Conservation (phyloP, 495 filamentous ascomycete genomes). For the Lichenothelia convexa region DNA sequence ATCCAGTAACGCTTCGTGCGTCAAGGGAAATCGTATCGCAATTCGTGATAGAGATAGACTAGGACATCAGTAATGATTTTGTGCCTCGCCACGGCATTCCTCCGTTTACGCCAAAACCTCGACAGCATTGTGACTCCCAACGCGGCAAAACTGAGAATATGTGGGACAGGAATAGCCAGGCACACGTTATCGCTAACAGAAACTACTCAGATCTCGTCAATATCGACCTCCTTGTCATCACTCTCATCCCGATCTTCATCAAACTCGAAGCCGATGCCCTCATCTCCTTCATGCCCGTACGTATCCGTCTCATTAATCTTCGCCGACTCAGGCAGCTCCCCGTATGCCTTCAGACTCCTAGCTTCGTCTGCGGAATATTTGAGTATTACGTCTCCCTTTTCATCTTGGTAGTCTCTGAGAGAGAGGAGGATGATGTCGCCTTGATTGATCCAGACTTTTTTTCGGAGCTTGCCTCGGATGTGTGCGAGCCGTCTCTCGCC, state of each 20-base stretch:
- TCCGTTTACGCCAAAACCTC: too few species aligned
- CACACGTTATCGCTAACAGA: too few species aligned
- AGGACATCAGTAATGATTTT: too few species aligned
- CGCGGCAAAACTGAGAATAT: too few species aligned
- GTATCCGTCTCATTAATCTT: constrained; percentile 99
- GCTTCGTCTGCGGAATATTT: constrained; percentile 98
- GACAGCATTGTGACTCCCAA: too few species aligned
- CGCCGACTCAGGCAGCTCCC: constrained; percentile 88
- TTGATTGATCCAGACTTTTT: constrained; percentile 91
- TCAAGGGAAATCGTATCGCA: too few species aligned
- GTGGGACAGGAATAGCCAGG: too few species aligned
- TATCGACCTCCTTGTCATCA: constrained; percentile 46
- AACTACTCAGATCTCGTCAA: constrained; percentile 57
- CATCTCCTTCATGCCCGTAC: constrained; percentile 53
- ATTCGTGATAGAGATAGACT: too few species aligned
- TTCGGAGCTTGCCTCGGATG: constrained; percentile 88
- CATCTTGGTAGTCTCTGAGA: constrained; percentile 95
- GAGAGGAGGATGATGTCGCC: constrained; percentile 96
- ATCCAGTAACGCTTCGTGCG: too few species aligned
- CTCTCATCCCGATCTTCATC: constrained; percentile 33
- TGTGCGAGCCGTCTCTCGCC: constrained; percentile 71
- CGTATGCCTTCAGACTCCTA: constrained; percentile 82
- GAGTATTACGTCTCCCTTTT: constrained; percentile 97
- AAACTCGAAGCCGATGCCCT: constrained; percentile 72
- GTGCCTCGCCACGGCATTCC: too few species aligned